Conservation (phyloP, 2,329 filamentous ascomycete genomes). For the Cercospora sojina region DNA sequence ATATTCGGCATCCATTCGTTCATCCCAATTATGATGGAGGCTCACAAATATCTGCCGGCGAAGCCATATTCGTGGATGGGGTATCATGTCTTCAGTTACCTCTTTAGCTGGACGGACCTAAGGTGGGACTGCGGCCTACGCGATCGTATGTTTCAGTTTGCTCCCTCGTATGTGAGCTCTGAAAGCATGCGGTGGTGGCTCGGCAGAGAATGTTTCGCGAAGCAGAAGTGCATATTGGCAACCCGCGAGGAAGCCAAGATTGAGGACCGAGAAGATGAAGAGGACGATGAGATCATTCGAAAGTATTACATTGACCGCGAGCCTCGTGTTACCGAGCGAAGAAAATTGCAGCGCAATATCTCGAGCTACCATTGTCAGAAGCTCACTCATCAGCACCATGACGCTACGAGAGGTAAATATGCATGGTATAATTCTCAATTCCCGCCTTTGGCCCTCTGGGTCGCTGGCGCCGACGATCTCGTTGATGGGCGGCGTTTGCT, state of each 20-base stretch:
- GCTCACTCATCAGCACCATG: constrained; percentile 35
- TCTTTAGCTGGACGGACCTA: constrained; percentile 83
- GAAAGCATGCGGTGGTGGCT: constrained; percentile 97
- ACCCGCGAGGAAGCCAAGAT: constrained; percentile 69
- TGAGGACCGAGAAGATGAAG: constrained; percentile 55
- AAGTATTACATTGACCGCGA: constrained; percentile 38
- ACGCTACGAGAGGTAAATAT: constrained; percentile 40
- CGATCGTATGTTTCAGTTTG: constrained; percentile 85
- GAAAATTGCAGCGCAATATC: constrained; percentile 35
- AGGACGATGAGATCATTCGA: constrained; percentile 42
- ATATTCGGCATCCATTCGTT: constrained; percentile 92
- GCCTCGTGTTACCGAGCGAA: constrained; percentile 30
- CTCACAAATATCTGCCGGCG: constrained; percentile 67
- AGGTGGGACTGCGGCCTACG: constrained; percentile 81
- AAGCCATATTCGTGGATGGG: constrained; percentile 75
- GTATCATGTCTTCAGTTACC: constrained; percentile 83
- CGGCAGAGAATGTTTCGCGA: constrained; percentile 78
- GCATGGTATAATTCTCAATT: constrained; percentile 81
- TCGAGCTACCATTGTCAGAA: constrained; percentile 34
- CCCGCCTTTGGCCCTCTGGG: constrained; percentile 85
- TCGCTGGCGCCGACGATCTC: constrained; percentile 77
- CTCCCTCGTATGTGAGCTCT: constrained; percentile 83
- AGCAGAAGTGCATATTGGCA: constrained; percentile 81
- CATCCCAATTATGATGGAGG: constrained; percentile 88
- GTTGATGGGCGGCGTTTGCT: constrained; percentile 79